phyloP scores from a whole-genome alignment of 192 early-diverging fungal species.

The Cetraspora pellucida region DNA sequence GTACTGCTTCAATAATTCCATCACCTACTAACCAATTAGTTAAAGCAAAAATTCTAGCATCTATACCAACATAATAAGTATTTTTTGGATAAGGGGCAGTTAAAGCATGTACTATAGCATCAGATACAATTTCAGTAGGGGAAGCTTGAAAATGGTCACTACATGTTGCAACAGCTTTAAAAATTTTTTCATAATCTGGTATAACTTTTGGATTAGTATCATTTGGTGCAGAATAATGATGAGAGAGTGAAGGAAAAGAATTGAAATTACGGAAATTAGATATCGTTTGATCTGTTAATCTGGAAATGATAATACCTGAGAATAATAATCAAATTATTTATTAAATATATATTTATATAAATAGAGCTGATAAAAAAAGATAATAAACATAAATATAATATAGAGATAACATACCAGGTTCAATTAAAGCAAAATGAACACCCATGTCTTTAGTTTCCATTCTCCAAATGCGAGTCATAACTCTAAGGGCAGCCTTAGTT shows the following conservation, averaged over 20 bases:
- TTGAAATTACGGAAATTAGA: slow-evolving; percentile 1
- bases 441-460: slow-evolving; percentile 20
- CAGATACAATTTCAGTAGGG: slow-evolving; percentile 18
- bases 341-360: background rate
- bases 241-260: background rate
- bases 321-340: background rate
- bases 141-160: background rate
- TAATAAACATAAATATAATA: background rate
- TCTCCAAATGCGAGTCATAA: slow-evolving; percentile 22
- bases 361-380: too few species aligned
- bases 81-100: slow-evolving; percentile 26
- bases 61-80: slow-evolving; percentile 35
- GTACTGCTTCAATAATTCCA: slow-evolving; percentile 20
- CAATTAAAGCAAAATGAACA: slow-evolving; percentile 7
- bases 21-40: slow-evolving; percentile 27
- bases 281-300: slow-evolving; percentile 1
- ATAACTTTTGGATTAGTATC: slow-evolving; percentile 6
- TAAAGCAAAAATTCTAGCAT: slow-evolving; percentile 12
- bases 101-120: slow-evolving; percentile 30
- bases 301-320: slow-evolving; percentile 10
- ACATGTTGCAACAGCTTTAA: slow-evolving; percentile 1
- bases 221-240: slow-evolving; percentile 4
- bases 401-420: slow-evolving; percentile 18
- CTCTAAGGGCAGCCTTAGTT: slow-evolving; percentile 22
- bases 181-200: slow-evolving; percentile 11